A percentile compares a stretch with the other conserved stretches of the same genome.
These are phyloP conservation scores for Rugonectria rugulosa DNA, from an alignment of 2,329 filamentous ascomycete species.

Conservation along the genomic window DNA sequence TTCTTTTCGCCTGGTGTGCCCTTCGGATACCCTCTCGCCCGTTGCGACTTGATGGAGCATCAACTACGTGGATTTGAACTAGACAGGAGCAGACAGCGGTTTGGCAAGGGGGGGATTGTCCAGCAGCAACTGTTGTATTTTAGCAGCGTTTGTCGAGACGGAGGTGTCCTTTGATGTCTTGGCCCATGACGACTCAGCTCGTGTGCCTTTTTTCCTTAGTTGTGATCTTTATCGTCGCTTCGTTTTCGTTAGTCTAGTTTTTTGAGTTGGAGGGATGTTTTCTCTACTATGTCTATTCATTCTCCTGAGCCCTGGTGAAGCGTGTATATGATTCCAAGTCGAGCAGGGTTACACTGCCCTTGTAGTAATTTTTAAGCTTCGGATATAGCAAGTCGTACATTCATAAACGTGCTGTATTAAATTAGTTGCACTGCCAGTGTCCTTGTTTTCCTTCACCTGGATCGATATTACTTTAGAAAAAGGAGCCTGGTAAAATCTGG, in stretches of 20 bases:
- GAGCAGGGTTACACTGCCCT: too few species aligned
- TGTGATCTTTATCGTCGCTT: constrained; percentile 47
- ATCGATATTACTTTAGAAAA: too few species aligned
- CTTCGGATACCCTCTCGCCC: constrained; percentile 38
- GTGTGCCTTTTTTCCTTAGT: constrained; percentile 49
- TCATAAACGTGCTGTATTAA: too few species aligned
- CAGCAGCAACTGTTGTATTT: constrained; percentile 51
- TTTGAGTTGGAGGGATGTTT: constrained; percentile 22
- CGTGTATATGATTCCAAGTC: neutral
- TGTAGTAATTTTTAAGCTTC: too few species aligned
- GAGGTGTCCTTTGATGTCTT: constrained; percentile 45
- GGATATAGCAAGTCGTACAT: too few species aligned
- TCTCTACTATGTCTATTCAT: constrained; percentile 4
- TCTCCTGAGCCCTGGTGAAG: neutral
- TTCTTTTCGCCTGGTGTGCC: constrained; percentile 35
- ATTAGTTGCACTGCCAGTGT: too few species aligned
- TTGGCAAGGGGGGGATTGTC: constrained; percentile 35
- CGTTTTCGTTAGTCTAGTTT: constrained; percentile 37
- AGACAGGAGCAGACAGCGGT: constrained; percentile 45
- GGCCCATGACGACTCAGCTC: constrained; percentile 39
- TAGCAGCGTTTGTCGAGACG: constrained; percentile 46
- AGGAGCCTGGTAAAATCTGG: constrained; percentile 1
- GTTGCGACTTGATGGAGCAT: constrained; percentile 42
- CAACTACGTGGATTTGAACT: constrained; percentile 42
- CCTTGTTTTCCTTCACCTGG: too few species aligned